Evolutionary conservation across 495 filamentous ascomycete species (phyloP), one percentile per base, ranked within the genome.

Genomic region (Penicillium bovifimosum): DNA sequence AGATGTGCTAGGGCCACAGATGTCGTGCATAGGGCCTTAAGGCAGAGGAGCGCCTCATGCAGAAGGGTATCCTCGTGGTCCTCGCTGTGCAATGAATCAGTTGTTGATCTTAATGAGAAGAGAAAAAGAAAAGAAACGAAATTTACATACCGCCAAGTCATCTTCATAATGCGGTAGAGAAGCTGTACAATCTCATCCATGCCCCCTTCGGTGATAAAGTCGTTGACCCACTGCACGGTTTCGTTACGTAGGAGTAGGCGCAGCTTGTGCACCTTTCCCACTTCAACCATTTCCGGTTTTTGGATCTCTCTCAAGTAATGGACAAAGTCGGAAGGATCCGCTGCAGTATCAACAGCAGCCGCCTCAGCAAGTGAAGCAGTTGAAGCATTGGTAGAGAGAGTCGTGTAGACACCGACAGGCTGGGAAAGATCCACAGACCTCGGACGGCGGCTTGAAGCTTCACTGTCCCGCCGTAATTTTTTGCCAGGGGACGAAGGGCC

Each of bases 41-140:
- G 79, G 60, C 95, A 97, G 35, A 96, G 83, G 29, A 98, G 73
- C 20, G 87, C 86, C 68, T 98, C 93, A 55, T 97, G 92, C 10
- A 97, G 79, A 16, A 98, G 79, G 16, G 81, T 83, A 63, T 98
- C 93, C 69, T 98, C 93, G 63, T 98, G 93, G 60, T 98, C 93
- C 75, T 96, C 93, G 62, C 90, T 91, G 54, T 61, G n/a, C 35
- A 32, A 29, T n/a, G 14, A 10, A 35, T 69, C 46, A 66, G 64
- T 34, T 9, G 32, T 2, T 28, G 18, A n/a, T 41, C 6, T 8
- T 4, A 17, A 40, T 32, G 45, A 49, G 47, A 34, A 27, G 33
- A 39, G 16, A 4, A 13, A 10, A n/a, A n/a, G n/a, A n/a, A n/a
- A n/a, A n/a, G n/a, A n/a, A n/a, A n/a, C n/a, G 27, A 4, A 17